Percentiles rank a stretch among this genome's conserved stretches.
These are phyloP conservation scores for Hanseniaspora sp. DNA, from an alignment of 1,139 yeast species.

Conservation along the genomic window DNA sequence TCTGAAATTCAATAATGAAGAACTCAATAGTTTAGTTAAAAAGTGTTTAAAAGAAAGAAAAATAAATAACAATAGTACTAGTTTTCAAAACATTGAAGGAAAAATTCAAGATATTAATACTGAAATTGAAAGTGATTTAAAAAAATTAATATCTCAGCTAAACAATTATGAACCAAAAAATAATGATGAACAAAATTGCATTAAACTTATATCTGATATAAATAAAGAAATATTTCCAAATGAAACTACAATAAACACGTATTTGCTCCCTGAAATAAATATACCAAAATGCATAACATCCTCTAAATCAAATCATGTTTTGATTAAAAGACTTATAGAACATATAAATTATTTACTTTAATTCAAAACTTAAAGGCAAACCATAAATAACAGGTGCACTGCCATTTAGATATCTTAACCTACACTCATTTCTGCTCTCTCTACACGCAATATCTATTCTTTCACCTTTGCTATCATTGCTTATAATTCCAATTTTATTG, in stretches of 20 bases:
- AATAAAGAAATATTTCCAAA: neutral
- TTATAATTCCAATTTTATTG: conserved; percentile 47
- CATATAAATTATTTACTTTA: neutral
- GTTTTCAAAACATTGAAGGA: neutral
- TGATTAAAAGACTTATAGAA: neutral
- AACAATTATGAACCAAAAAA: neutral
- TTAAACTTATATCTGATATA: neutral
- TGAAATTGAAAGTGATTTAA: neutral
- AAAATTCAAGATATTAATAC: neutral
- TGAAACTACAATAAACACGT: neutral
- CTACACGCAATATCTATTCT: conserved; percentile 43
- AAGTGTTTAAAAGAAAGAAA: neutral
- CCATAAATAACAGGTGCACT: conserved; percentile 78
- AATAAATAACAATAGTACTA: neutral
- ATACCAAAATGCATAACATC: neutral
- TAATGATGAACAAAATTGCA: neutral
- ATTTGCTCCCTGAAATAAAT: neutral
- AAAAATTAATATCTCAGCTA: no score
- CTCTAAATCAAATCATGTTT: neutral
- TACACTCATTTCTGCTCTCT: conserved; percentile 51
- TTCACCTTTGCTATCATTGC: conserved; percentile 23
- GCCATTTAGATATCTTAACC: conserved; percentile 58
- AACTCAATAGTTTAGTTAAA: neutral
- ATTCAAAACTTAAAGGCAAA: conserved; percentile 38
- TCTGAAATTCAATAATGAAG: neutral